Conservation (phyloP, 768 basidiomycete species). For the Hypholoma sublateritium region DNA sequence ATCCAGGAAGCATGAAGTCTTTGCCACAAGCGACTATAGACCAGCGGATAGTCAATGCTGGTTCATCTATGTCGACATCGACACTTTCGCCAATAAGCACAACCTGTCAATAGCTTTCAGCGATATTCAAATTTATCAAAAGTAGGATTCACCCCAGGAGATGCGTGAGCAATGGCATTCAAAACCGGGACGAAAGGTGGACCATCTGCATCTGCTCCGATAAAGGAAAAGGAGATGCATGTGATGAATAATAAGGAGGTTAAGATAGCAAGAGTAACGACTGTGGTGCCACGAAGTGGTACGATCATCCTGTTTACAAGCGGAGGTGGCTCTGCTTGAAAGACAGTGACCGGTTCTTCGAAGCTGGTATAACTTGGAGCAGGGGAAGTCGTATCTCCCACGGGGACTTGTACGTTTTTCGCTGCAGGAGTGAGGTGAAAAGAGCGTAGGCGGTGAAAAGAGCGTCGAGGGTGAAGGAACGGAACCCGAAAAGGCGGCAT, state of each 20-base stretch:
- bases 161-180: slow-evolving; percentile 36
- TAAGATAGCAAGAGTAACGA: slow-evolving; percentile 36
- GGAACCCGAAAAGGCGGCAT: slow-evolving; percentile 30
- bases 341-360: background rate
- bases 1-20: slow-evolving; percentile 42
- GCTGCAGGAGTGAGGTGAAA: slow-evolving; percentile 37
- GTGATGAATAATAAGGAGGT: slow-evolving; percentile 49
- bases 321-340: background rate
- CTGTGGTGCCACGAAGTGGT: slow-evolving; percentile 29
- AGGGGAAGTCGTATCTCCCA: slow-evolving; percentile 23
- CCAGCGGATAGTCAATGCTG: slow-evolving; percentile 56
- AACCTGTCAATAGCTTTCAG: slow-evolving; percentile 33
- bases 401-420: slow-evolving; percentile 20
- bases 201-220: slow-evolving; percentile 42
- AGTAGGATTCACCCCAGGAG: slow-evolving; percentile 43
- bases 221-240: slow-evolving; percentile 48
- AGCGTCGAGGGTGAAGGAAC: slow-evolving; percentile 30
- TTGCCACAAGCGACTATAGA: slow-evolving; percentile 53
- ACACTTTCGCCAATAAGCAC: slow-evolving; percentile 57
- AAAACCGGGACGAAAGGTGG: slow-evolving; percentile 39
- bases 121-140: background rate
- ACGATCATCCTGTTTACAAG: slow-evolving; percentile 20
- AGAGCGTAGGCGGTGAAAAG: slow-evolving; percentile 41
- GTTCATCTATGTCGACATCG: slow-evolving; percentile 60
- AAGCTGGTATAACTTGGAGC: background rate